Evolutionary conservation across 768 basidiomycete species (phyloP), one percentile per base, ranked within the genome.

Genomic region (Amanita muscaria): DNA sequence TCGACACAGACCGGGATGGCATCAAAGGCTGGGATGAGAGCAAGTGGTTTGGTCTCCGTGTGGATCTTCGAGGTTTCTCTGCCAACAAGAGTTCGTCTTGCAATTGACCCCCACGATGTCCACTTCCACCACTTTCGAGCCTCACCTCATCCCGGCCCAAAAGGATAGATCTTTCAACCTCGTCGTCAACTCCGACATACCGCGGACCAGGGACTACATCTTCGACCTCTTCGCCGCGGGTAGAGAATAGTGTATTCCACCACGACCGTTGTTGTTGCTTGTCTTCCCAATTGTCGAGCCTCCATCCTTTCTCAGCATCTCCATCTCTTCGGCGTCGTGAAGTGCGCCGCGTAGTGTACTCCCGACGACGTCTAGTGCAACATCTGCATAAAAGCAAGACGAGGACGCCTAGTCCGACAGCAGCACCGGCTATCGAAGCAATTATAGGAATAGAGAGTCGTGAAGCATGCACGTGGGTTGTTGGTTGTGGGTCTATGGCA

Each of bases 341-440:
- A 10, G 10, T 27, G 5, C 19, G 8, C 2, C 11, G 4, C 21
- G 18, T 36, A 5, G 14, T 21, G 5, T 29, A 36, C 11, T 48
- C 51, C 1, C 44, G 51, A n/a, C 51, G 49, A 14, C 51, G 51
- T 5, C 59, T 55, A 10, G 55, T 64, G 29, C 59, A 49, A 32
- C 62, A 66, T 16, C 65, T 62, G 34, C 66, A 69, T 2, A 60
- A 40, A 14, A 66, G 46, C 69, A 68, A 72, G 1, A 60, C 53
- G 9, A 54, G 47, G 5, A 63, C 40, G 2, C 62, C 64, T 6
- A 64, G 43, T 23, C 59, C 47, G 4, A 54, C 64, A 32, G 30
- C 21, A 22, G 64, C 56, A 6, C 68, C 65, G 1, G 62, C 46
- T 14, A 69, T 51, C 34, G 62, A 49, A 5, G 53, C 44, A 3